Evolutionary conservation across 805 yeast genomes (phyloP), one percentile per base, ranked within the genome.

Genomic region (Barnettozyma botsteinii): DNA sequence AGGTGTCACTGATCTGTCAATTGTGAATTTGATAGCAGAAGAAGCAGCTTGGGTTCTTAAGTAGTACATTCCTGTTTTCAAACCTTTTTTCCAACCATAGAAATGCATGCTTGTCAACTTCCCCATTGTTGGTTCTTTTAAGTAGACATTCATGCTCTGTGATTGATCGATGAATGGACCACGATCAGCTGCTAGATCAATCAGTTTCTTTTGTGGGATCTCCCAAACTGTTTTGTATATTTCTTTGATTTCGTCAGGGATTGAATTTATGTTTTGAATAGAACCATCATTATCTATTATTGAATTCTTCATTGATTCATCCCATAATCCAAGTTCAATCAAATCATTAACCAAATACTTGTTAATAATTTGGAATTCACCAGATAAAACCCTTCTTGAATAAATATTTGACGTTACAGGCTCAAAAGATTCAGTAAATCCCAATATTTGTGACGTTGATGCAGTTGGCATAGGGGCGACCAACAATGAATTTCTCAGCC

Each of bases 391-490:
- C 56, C 98, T 77, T 55, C 98, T 77, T 34, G 85, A 76, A 65
- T 89, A 93, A 52, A 93, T 77, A 64, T 91, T 91, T n/a, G 97
- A 87, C 7, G 98, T 89, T 60, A 81, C 77, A 7, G 98, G 98
- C 64, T 93, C 98, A 63, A 91, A 91, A 62, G 97, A 91, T 66
- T 91, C 98, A 53, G 81, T 88, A 68, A 75, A 86, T 23, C 98
- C 98, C 39, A 91, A 67, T 37, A 91, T 91, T 68, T 89, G 97
- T 3, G 98, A 93, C 0, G 98, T 93, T 1, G 98, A 88, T 1
- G 98, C 98, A 10, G 98, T 91, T 27, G 98, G 98, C 98, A 91
- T 91, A 37, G 96, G 94, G 3, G 94, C 97, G 25, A 89, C 85
- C 15, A 89, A 62, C 43, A 91, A 65, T 4, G 98, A 91, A 67